A percentile compares a stretch with the other conserved stretches of the same genome.
Evolutionary conservation across 768 basidiomycete genomes (phyloP).

Genomic region (Suillus variegatus): DNA sequence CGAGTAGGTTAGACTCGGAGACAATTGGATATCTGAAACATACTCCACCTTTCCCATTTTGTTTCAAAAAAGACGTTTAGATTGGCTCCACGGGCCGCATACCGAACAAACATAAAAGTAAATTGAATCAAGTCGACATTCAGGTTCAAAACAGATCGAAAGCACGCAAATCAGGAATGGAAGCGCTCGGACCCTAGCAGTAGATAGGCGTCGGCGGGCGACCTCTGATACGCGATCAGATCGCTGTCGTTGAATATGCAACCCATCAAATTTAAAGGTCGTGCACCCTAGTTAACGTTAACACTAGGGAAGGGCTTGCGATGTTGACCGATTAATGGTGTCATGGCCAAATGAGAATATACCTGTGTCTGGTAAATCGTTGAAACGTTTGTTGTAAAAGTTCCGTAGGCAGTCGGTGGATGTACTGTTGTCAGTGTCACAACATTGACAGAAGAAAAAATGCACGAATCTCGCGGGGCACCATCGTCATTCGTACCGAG

Average conservation of each 20-base stretch:
- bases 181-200: not conserved
- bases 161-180: not conserved
- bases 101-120: too few species aligned
- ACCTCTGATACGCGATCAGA: not conserved
- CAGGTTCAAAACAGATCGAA: not conserved
- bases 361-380: not conserved
- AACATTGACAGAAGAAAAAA: not conserved
- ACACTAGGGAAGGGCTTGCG: not conserved
- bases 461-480: not conserved
- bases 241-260: not conserved
- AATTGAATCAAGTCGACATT: too few species aligned
- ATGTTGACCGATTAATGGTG: not conserved
- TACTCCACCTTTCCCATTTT: not conserved
- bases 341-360: not conserved
- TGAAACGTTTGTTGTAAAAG: not conserved
- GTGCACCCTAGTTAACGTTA: not conserved
- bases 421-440: not conserved
- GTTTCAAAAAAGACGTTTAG: too few species aligned
- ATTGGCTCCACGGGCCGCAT: too few species aligned
- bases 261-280: not conserved
- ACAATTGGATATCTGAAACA: not conserved
- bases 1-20: not conserved
- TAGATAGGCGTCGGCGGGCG: not conserved
- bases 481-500: not conserved
- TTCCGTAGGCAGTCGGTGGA: not conserved